Conservation (phyloP, 345 rosid genomes). For the Isatis tinctoria region DNA sequence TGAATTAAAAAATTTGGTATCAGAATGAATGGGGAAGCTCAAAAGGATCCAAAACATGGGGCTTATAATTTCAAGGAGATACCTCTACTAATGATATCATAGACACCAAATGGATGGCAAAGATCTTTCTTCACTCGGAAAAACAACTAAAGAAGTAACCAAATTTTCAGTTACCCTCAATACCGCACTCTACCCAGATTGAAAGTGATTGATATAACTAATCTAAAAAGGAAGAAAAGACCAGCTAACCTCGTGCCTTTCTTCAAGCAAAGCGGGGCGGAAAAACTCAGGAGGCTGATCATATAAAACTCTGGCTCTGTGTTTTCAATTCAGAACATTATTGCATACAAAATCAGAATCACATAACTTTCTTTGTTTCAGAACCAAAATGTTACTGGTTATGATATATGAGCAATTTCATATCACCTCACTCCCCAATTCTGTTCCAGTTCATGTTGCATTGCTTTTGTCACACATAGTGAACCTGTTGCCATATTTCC, state of each 20-base stretch:
- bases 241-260: slow-evolving; percentile 69
- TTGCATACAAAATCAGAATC: background rate
- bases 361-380: background rate
- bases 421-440: slow-evolving; percentile 95
- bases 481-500: slow-evolving; percentile 89
- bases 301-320: slow-evolving; percentile 77
- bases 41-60: slow-evolving; percentile 7
- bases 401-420: slow-evolving; percentile 23
- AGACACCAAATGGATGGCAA: slow-evolving; percentile 45
- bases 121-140: slow-evolving; percentile 64
- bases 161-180: background rate
- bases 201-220: background rate
- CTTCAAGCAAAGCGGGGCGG: slow-evolving; percentile 63
- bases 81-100: slow-evolving; percentile 68
- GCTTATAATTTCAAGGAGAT: slow-evolving; percentile 15
- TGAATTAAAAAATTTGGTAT: slow-evolving; percentile 9
- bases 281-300: slow-evolving; percentile 98
- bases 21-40: slow-evolving; percentile 2
- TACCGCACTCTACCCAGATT: background rate
- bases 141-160: slow-evolving; percentile 54
- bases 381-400: slow-evolving; percentile 1
- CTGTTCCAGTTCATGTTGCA: slow-evolving; percentile 96
- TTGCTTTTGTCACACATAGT: slow-evolving; percentile 85
- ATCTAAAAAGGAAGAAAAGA: slow-evolving; percentile 10
- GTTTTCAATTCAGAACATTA: slow-evolving; percentile 8